Conservation (phyloP, 2,329 filamentous ascomycete genomes). For the Periglandula ipomoeae region DNA sequence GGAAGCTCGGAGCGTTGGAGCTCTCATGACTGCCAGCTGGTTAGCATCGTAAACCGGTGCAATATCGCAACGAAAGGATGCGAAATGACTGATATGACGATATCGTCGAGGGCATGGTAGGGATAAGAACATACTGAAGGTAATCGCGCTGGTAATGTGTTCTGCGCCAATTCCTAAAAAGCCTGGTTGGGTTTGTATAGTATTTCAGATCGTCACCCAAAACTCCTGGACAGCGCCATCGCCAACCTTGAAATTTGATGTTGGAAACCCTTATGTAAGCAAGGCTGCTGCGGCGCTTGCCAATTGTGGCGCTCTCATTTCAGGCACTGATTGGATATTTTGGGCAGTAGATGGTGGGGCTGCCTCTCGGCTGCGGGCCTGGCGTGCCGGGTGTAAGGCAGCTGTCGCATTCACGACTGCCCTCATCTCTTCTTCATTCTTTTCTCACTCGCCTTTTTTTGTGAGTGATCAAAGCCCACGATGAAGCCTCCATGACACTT, state of each 20-base stretch:
- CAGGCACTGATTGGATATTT: neutral
- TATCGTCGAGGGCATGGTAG: neutral
- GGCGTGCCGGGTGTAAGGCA: neutral
- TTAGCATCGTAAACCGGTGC: slow-evolving; percentile 2
- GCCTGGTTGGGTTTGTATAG: slow-evolving; percentile 7
- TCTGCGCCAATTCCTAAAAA: neutral
- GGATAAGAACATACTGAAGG: neutral
- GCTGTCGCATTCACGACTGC: neutral
- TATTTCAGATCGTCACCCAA: slow-evolving; percentile 7
- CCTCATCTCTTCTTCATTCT: neutral
- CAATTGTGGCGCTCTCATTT: slow-evolving; percentile 9
- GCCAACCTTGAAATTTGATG: slow-evolving; percentile 19
- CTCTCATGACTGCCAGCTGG: slow-evolving; percentile 19
- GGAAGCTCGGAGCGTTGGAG: slow-evolving; percentile 21
- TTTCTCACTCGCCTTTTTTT: neutral
- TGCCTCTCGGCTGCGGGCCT: slow-evolving; percentile 13
- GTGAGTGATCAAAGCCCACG: neutral
- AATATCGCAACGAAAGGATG: neutral
- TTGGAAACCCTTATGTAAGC: slow-evolving; percentile 22
- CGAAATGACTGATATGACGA: no score
- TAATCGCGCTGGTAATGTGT: neutral
- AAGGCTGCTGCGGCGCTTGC: slow-evolving; percentile 13
- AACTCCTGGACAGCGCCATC: neutral
- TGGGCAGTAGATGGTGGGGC: slow-evolving; percentile 9
- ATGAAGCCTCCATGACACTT: neutral